A percentile compares a stretch with the other conserved stretches of the same genome.
phyloP scores from a whole-genome alignment of 1,139 yeast genomes.

The Candida tetrigidarum region DNA sequence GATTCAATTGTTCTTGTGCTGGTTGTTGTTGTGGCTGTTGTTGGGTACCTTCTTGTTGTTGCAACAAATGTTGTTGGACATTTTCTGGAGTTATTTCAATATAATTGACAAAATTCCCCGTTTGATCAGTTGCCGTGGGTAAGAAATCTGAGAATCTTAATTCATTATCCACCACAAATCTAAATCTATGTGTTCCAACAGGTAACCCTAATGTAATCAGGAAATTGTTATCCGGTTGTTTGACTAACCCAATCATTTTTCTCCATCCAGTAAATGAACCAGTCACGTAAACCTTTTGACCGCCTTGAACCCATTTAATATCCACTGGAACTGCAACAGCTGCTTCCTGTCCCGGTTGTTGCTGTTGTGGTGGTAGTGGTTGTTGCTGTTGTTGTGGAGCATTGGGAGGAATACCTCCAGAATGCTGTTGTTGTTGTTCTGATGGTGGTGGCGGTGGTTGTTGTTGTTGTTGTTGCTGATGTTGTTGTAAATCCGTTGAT shows the following conservation, averaged over 20 bases:
- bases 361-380: conserved; percentile 15
- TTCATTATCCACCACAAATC: conserved; percentile 53
- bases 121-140: conserved; percentile 56
- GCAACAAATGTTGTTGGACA: conserved; percentile 33
- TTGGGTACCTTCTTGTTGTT: conserved; percentile 18
- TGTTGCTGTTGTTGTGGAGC: conserved; percentile 19
- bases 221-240: conserved; percentile 47
- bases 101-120: conserved; percentile 55
- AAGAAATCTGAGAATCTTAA: conserved; percentile 49
- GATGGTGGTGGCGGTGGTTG: conserved; percentile 18
- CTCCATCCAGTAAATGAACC: conserved; percentile 57
- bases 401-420: conserved; percentile 22
- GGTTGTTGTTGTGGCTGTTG: conserved; percentile 20
- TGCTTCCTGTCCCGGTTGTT: conserved; percentile 25
- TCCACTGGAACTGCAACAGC: conserved; percentile 67
- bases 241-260: conserved; percentile 55
- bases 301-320: conserved; percentile 94
- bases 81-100: conserved; percentile 52
- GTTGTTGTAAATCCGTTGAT: conserved; percentile 14
- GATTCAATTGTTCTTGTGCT: conserved; percentile 9
- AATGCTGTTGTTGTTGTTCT: conserved; percentile 18
- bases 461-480: conserved; percentile 7
- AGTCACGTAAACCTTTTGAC: conserved; percentile 71
- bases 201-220: conserved; percentile 50
- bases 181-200: conserved; percentile 51